Percentiles rank a stretch among this genome's conserved stretches.
These are phyloP conservation scores for Elsinoe necatrix DNA, from an alignment of 2,329 filamentous ascomycete genomes.

Conservation along the genomic window DNA sequence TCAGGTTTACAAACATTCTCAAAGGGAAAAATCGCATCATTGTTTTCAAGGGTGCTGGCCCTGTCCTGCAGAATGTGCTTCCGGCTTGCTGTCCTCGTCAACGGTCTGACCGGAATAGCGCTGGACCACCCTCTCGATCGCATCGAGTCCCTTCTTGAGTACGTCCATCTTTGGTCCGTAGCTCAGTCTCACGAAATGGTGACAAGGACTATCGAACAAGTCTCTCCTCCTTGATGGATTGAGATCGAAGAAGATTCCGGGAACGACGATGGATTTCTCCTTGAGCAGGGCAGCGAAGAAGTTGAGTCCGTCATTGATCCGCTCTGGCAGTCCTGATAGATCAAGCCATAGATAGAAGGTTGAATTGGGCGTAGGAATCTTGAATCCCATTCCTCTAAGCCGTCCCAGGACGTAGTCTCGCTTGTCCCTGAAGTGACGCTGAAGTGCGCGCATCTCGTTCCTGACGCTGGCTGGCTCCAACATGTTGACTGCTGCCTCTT, in stretches of 20 bases:
- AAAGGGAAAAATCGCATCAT: background rate
- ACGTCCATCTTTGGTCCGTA: conserved; percentile 77
- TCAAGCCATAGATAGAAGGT: conserved; percentile 90
- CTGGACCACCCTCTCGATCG: conserved; percentile 71
- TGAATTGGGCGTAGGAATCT: conserved; percentile 69
- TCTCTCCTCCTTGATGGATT: conserved; percentile 86
- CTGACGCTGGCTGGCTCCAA: conserved; percentile 76
- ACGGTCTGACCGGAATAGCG: conserved; percentile 41
- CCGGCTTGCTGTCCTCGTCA: background rate
- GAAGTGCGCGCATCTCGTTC: conserved; percentile 80
- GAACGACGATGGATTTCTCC: conserved; percentile 94
- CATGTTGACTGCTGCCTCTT: conserved; percentile 87
- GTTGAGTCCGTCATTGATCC: conserved; percentile 85
- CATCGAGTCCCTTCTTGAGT: conserved; percentile 69
- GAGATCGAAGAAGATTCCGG: conserved; percentile 95
- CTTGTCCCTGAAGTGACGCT: conserved; percentile 85
- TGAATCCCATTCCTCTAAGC: conserved; percentile 77
- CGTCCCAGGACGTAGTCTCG: conserved; percentile 81
- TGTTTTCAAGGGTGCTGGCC: conserved; percentile 5
- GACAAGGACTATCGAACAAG: conserved; percentile 88
- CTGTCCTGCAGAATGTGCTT: conserved; percentile 6
- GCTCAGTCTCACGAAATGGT: conserved; percentile 76
- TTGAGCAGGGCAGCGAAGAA: conserved; percentile 92
- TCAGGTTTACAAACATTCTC: background rate
- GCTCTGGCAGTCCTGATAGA: conserved; percentile 57